Evolutionary conservation across 805 yeast genomes (phyloP), one percentile per base, ranked within the genome.

Genomic region (Ogataea nitratoaversa): DNA sequence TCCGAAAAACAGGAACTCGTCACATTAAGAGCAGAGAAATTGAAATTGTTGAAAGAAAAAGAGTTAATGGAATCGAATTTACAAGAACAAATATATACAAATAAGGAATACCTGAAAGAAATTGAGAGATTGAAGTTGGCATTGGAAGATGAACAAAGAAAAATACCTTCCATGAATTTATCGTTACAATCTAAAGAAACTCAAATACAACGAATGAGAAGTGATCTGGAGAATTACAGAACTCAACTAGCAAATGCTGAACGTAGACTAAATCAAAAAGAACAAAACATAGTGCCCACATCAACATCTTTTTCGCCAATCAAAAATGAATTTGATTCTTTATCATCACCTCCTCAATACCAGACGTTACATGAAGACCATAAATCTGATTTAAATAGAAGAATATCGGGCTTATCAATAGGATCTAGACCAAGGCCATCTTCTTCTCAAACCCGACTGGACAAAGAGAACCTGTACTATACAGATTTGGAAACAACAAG

Each of bases 111-210:
- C 19, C 32, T 56, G 44, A 57, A 56, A 32, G 70, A 70, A 38
- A 50, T 69, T 23, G 55, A 54, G n/a, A 49, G 52, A 12, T 39
- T 70, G 24, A 67, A 60, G 37, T 39, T 48, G 11, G 57, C 66
- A 41, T 43, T 67, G 12, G 78, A 74, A 16, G 66, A 57, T 37
- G 54, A 73, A 32, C 68, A 67, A 46, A 76, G 71, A 34, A 80
- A 77, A 36, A 70, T 71, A 36, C 76, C 81, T 3, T 68, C 67
- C 30, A 68, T 72, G 35, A 64, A 65, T 32, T 65, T 82, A 50
- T 65, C 71, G 40, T 56, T 76, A 19, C 82, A 82, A 56, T 79
- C 85, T 24, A 79, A 78, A 47, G 93, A 85, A 36, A 77, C 86
- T 0, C 88, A 82, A 54, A 59, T 85, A 8, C 66, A 72, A 32